Evolutionary conservation across 768 basidiomycete genomes (phyloP).

Genomic region (Clavaria fumosa): DNA sequence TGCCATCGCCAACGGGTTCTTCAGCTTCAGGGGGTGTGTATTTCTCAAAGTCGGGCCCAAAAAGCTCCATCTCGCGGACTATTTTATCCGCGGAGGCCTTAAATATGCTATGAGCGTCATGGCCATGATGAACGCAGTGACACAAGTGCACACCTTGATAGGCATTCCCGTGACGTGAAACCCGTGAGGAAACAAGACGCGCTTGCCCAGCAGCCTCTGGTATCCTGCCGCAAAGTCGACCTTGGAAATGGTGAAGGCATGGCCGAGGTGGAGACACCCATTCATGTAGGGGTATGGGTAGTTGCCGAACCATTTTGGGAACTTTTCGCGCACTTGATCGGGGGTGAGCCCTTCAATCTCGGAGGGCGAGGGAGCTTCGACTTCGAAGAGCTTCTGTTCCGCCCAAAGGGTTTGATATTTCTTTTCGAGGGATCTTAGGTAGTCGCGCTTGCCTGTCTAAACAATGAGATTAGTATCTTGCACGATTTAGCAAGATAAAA

Average conservation of each 20-base stretch:
- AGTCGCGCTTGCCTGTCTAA: conserved; percentile 89
- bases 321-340: conserved; percentile 52
- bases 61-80: conserved; percentile 91
- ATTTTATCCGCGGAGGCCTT: conserved; percentile 97
- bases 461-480: conserved; percentile 7
- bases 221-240: conserved; percentile 95
- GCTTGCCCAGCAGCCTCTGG: conserved; percentile 88
- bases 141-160: conserved; percentile 57
- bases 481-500: neutral
- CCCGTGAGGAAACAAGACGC: conserved; percentile 91
- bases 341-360: conserved; percentile 49
- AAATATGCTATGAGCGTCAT: neutral
- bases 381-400: conserved; percentile 65
- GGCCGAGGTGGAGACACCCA: conserved; percentile 90
- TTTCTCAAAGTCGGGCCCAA: conserved; percentile 76
- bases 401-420: conserved; percentile 77
- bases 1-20: conserved; percentile 31
- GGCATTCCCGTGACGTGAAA: conserved; percentile 99
- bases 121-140: neutral
- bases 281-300: conserved; percentile 99
- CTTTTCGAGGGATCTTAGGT: conserved; percentile 67
- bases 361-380: conserved; percentile 58
- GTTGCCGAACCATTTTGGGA: conserved; percentile 96
- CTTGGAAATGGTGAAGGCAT: conserved; percentile 96
- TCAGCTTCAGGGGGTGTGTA: conserved; percentile 36